phyloP scores from a whole-genome alignment of 306 rosid genomes.

The Geum urbanum region DNA sequence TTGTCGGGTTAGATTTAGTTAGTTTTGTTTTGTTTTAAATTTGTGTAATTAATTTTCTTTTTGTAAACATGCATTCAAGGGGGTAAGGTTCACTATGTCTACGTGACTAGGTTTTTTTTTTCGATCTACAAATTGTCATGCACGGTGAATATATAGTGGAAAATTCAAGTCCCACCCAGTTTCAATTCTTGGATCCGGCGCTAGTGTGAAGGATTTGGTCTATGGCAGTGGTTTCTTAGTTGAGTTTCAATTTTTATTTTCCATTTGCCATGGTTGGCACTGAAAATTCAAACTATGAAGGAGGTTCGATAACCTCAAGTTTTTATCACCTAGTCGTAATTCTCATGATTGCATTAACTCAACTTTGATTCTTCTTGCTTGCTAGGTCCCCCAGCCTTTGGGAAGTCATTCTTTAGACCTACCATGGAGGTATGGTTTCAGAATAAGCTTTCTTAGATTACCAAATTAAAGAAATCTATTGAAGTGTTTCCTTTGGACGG shows the following conservation, averaged over 20 bases:
- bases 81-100: no score
- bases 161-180: no score
- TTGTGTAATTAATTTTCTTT: no score
- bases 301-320: background rate
- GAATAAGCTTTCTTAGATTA: constrained; percentile 7
- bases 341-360: constrained; percentile 21
- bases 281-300: background rate
- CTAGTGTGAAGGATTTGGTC: background rate
- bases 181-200: no score
- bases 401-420: constrained; percentile 44
- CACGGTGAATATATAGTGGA: no score
- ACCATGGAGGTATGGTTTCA: constrained; percentile 59
- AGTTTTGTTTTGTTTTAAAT: no score
- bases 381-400: constrained; percentile 55
- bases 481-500: constrained; percentile 12
- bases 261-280: background rate
- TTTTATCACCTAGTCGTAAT: constrained; percentile 9
- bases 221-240: background rate
- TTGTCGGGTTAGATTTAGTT: no score
- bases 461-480: background rate
- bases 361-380: constrained; percentile 27
- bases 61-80: no score
- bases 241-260: background rate
- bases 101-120: no score
- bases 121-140: no score